Evolutionary conservation across 129 eudicot species (phyloP).

Genomic region (Ambrosia trifida): DNA sequence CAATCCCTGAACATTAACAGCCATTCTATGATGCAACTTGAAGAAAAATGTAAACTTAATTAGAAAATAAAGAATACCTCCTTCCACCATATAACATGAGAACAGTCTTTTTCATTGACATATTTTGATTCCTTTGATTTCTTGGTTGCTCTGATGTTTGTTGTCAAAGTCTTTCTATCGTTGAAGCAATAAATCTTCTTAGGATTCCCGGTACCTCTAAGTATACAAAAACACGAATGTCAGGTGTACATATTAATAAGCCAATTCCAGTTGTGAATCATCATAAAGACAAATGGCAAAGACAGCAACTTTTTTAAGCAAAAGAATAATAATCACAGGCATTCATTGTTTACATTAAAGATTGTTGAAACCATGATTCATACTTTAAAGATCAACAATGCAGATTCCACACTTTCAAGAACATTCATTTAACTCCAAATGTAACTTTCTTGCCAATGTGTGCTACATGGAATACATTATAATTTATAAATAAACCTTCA

Average conservation of each 20-base stretch:
- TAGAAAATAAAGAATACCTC: constrained; percentile 54
- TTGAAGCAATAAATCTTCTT: constrained; percentile 46
- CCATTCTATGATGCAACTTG: constrained; percentile 4
- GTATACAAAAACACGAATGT: neutral
- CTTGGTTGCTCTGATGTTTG: constrained; percentile 45
- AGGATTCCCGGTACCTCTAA: constrained; percentile 33
- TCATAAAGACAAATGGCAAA: constrained; percentile 1
- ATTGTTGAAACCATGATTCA: neutral
- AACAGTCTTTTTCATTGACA: constrained; percentile 49
- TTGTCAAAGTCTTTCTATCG: constrained; percentile 46
- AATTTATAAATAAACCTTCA: neutral
- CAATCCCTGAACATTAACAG: constrained; percentile 10
- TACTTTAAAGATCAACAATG: neutral
- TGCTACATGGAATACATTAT: neutral
- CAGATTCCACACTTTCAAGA: neutral
- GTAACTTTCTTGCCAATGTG: neutral
- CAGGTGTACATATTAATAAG: neutral
- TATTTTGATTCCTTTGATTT: constrained; percentile 36
- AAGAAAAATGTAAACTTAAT: constrained; percentile 7
- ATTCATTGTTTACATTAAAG: neutral
- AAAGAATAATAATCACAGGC: neutral
- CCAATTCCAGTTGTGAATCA: neutral
- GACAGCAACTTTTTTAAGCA: neutral
- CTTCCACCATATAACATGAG: constrained; percentile 87
- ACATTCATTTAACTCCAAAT: neutral